A percentile compares a stretch with the other conserved stretches of the same genome.
phyloP scores from a whole-genome alignment of 805 yeast genomes.

The Lipomyces lipofer region DNA sequence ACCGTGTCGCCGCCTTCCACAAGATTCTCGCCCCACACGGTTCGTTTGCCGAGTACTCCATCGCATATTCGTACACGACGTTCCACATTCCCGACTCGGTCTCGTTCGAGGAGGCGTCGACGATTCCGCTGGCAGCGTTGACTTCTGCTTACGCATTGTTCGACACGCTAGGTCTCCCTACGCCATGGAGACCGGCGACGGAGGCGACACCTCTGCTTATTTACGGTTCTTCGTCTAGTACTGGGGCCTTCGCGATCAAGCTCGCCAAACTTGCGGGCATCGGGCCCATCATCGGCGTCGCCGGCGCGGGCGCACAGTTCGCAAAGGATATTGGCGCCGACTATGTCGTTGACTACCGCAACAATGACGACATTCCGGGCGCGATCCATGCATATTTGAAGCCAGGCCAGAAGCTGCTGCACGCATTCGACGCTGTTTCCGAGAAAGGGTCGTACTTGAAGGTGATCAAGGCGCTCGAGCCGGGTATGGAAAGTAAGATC shows the following conservation, averaged over 20 bases:
- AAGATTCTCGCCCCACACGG: slow-evolving; percentile 18
- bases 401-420: slow-evolving; percentile 17
- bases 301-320: slow-evolving; percentile 14
- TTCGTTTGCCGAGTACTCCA: slow-evolving; percentile 27
- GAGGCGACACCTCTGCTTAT: slow-evolving; percentile 20
- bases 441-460: slow-evolving; percentile 13
- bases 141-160: slow-evolving; percentile 23
- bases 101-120: slow-evolving; percentile 26
- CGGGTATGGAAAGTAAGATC: slow-evolving; percentile 8
- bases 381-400: slow-evolving; percentile 11
- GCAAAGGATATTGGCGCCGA: slow-evolving; percentile 22
- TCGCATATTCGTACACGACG: slow-evolving; percentile 17
- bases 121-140: slow-evolving; percentile 22
- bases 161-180: slow-evolving; percentile 21
- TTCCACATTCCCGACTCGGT: slow-evolving; percentile 21
- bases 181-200: slow-evolving; percentile 28
- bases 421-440: slow-evolving; percentile 21
- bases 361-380: slow-evolving; percentile 9
- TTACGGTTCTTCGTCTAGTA: slow-evolving; percentile 27
- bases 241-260: slow-evolving; percentile 20
- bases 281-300: slow-evolving; percentile 28
- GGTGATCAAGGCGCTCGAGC: slow-evolving; percentile 13
- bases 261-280: slow-evolving; percentile 28
- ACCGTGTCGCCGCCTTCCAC: slow-evolving; percentile 29
- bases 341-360: slow-evolving; percentile 23